Evolutionary conservation across 805 yeast species (phyloP).

Genomic region (Candida argentea): DNA sequence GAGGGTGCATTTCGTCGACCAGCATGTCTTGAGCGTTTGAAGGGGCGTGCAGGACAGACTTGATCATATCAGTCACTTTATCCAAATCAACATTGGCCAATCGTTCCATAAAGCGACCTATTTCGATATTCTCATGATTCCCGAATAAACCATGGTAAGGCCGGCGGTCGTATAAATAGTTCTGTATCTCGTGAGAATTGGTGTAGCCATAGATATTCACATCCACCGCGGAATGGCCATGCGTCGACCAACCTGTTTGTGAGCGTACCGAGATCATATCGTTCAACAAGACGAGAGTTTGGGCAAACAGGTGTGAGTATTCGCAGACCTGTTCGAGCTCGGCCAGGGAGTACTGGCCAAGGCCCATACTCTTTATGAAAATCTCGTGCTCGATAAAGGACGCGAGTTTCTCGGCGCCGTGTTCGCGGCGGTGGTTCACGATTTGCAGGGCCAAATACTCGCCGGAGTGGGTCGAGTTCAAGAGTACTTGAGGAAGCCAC

Average conservation of each 20-base stretch:
- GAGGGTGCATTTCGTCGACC: background rate
- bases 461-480: conserved; percentile 66
- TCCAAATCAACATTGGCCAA: conserved; percentile 39
- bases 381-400: conserved; percentile 43
- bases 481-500: conserved; percentile 77
- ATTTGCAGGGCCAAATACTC: conserved; percentile 51
- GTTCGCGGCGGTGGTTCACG: conserved; percentile 18
- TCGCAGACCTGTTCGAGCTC: conserved; percentile 31
- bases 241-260: conserved; percentile 92
- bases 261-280: conserved; percentile 73
- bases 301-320: conserved; percentile 3
- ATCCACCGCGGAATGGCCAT: conserved; percentile 94
- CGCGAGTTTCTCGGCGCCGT: conserved; percentile 14
- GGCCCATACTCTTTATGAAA: conserved; percentile 57
- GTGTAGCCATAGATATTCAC: conserved; percentile 83
- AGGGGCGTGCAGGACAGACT: conserved; percentile 41
- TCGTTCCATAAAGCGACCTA: conserved; percentile 63
- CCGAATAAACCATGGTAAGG: conserved; percentile 48
- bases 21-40: background rate
- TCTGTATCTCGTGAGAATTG: conserved; percentile 38
- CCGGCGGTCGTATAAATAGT: conserved; percentile 19
- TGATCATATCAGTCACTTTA: conserved; percentile 38
- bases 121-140: conserved; percentile 77
- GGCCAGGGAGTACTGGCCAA: conserved; percentile 40
- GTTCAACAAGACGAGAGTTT: conserved; percentile 45